A percentile compares a stretch with the other conserved stretches of the same genome.
phyloP scores from a whole-genome alignment of 1,284 basidiomycete species.

The Moesziomyces aphidis region DNA sequence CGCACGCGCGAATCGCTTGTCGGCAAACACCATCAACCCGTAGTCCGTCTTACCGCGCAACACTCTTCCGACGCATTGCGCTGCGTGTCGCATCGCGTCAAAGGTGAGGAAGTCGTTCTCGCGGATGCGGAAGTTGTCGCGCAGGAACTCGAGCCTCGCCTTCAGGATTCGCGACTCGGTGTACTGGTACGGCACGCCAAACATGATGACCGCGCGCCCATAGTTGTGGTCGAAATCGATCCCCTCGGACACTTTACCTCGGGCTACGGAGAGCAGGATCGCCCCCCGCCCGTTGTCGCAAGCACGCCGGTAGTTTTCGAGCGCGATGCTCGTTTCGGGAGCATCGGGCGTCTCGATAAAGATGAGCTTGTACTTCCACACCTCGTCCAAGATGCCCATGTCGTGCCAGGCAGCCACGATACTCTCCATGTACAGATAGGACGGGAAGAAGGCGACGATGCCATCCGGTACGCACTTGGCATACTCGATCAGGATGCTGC shows the following conservation, averaged over 20 bases:
- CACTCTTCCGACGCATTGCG: slow-evolving; percentile 98
- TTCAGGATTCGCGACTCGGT: slow-evolving; percentile 98
- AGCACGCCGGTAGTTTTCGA: slow-evolving; percentile 96
- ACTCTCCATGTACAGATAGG: slow-evolving; percentile 99
- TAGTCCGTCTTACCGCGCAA: slow-evolving; percentile 98
- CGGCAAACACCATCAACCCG: slow-evolving; percentile 99
- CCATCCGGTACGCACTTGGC: slow-evolving; percentile 98
- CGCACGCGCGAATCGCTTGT: slow-evolving; percentile 94
- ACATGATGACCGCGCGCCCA: slow-evolving; percentile 99
- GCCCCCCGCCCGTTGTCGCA: slow-evolving; percentile 99
- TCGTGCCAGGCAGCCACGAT: slow-evolving; percentile 99
- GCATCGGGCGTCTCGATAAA: slow-evolving; percentile 99
- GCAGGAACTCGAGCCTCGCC: slow-evolving; percentile 94
- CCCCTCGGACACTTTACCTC: slow-evolving; percentile 99
- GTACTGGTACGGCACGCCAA: slow-evolving; percentile 98
- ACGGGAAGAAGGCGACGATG: slow-evolving; percentile 99
- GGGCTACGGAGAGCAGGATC: slow-evolving; percentile 93
- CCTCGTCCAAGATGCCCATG: slow-evolving; percentile 99
- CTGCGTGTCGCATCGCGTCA: slow-evolving; percentile 99
- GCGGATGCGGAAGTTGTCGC: slow-evolving; percentile 97
- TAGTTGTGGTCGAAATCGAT: slow-evolving; percentile 99
- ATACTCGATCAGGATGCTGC: slow-evolving; percentile 97
- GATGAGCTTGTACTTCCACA: slow-evolving; percentile 99
- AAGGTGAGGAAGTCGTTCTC: slow-evolving; percentile 99
- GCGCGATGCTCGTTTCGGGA: slow-evolving; percentile 96